Evolutionary conservation across 495 filamentous ascomycete species (phyloP).

Genomic region (Choiromyces venosus): DNA sequence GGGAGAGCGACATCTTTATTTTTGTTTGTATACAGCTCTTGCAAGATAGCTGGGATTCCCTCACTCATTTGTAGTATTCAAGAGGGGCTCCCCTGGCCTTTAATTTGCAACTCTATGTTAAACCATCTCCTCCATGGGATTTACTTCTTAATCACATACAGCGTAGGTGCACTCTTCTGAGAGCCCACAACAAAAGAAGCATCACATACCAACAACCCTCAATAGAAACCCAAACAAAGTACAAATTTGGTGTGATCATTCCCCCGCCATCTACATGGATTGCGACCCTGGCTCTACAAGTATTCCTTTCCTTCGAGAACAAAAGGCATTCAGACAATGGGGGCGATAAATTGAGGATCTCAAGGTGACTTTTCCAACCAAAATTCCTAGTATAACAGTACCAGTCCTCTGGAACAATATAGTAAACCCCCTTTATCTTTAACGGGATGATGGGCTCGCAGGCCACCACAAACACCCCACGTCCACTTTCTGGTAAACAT

Average conservation of each 20-base stretch:
- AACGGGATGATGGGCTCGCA: background rate
- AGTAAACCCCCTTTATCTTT: background rate
- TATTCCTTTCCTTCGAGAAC: background rate
- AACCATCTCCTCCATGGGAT: background rate
- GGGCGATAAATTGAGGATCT: background rate
- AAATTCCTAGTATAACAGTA: background rate
- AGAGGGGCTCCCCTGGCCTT: background rate
- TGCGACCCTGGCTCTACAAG: background rate
- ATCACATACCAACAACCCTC: background rate
- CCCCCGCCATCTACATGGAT: background rate
- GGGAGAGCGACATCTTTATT: background rate
- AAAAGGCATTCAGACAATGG: background rate
- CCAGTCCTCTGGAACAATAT: background rate
- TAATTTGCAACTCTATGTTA: background rate
- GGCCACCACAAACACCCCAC: background rate
- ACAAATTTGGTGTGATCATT: background rate
- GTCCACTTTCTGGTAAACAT: background rate
- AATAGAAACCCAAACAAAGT: background rate
- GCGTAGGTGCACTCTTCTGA: background rate
- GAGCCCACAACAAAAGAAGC: background rate
- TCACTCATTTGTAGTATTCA: background rate
- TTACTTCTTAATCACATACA: background rate
- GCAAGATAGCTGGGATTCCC: background rate
- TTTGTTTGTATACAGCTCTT: too few relatives aligned
- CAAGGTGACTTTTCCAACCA: background rate